phyloP scores from a whole-genome alignment of 805 yeast species.

The Saccharomycopsis sp. region DNA sequence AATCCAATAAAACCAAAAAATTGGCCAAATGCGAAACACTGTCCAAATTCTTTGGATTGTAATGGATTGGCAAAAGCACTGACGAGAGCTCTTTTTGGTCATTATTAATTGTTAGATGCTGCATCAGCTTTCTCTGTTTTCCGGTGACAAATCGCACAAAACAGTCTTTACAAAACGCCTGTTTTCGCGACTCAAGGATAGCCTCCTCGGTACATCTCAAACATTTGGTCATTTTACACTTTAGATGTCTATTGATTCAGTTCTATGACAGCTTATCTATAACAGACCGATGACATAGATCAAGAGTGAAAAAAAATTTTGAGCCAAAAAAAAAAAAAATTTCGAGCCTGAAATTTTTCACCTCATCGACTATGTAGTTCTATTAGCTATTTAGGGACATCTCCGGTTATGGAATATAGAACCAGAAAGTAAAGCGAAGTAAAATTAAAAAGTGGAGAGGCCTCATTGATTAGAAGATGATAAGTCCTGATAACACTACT shows the following conservation, averaged over 20 bases:
- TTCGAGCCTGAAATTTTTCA: too few relatives aligned
- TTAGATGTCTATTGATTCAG: not conserved
- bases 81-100: constrained; percentile 31
- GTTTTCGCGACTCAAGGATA: constrained; percentile 32
- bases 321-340: too few relatives aligned
- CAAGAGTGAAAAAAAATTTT: not conserved
- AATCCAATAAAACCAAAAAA: not conserved
- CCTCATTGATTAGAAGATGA: too few relatives aligned
- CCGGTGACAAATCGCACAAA: constrained; percentile 38
- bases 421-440: too few relatives aligned
- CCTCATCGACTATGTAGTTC: too few relatives aligned
- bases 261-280: not conserved
- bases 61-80: constrained; percentile 34
- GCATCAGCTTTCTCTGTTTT: constrained; percentile 40
- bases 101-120: constrained; percentile 35
- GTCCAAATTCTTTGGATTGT: constrained; percentile 30
- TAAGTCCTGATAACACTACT: not conserved
- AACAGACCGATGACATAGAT: not conserved
- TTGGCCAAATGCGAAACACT: constrained; percentile 23
- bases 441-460: too few relatives aligned
- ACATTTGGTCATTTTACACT: constrained; percentile 13
- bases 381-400: too few relatives aligned
- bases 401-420: too few relatives aligned
- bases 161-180: constrained; percentile 35
- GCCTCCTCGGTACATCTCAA: constrained; percentile 32